Evolutionary conservation across 352 stramenopile genomes (phyloP), one percentile per base, ranked within the genome.

Genomic region (Thalassiosira delicatula): DNA sequence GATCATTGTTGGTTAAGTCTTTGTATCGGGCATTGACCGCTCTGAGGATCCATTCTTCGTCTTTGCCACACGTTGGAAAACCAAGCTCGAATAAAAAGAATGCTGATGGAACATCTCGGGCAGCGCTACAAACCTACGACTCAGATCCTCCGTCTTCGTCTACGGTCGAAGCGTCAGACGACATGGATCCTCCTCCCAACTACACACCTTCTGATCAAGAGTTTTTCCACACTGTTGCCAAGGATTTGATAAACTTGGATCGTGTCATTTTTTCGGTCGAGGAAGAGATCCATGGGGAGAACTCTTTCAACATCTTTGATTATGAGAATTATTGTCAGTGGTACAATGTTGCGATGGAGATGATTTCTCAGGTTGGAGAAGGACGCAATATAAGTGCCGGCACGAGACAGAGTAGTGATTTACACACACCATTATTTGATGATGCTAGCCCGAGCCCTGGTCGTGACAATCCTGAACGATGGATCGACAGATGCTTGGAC

Each of bases 401-500:
- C 27, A 56, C 8, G 12, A 42, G 29, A 27, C 29, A 56, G 7
- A 23, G 19, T 51, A 76, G 19, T 37, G 3, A 63, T 63, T 35
- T 63, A 44, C 29, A 21, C 44, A 54, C 44, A n/a, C 2, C 14
- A 42, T 63, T 14, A n/a, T n/a, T n/a, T 42, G 5, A 42, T 42
- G n/a, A 53, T 40, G 12, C 60, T 32, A 53, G 33, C n/a, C 12
- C 33, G 5, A 27, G 40, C 21, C 19, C 42, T 29, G 60, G 25
- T 54, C 44, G 30, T 72, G 21, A 78, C 70, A 66, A 82, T 77
- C 3, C 53, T 44, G 79, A 86, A 44, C 40, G 60, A 19, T 81
- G 69, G 62, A 86, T 86, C 37, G 79, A 86, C 66, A 70, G 59
- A 37, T 83, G 72, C 40, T 65, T 86, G 32, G 79, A 83, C 69